Conservation (phyloP, 495 filamentous ascomycete genomes). For the Penicillium taxi region DNA sequence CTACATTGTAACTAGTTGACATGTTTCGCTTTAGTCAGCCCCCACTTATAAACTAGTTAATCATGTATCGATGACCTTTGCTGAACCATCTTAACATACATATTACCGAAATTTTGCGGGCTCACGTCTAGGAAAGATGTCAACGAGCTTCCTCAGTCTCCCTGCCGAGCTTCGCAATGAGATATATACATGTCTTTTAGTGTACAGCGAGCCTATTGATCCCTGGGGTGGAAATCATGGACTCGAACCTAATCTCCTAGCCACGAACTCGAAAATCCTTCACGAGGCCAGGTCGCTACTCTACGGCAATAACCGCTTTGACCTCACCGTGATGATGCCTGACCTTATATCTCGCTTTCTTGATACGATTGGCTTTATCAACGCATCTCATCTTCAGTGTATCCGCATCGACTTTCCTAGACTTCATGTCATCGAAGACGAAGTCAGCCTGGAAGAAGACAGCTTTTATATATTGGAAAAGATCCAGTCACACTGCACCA, state of each 20-base stretch:
- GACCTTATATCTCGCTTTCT: constrained; percentile 1
- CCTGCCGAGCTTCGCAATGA: constrained; percentile 9
- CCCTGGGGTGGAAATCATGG: constrained; percentile 5
- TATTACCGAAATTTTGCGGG: no score
- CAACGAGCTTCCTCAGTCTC: constrained; percentile 5
- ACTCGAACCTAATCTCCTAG: constrained; percentile 7
- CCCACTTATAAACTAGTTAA: no score
- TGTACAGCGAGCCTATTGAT: constrained; percentile 7
- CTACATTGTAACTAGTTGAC: no score
- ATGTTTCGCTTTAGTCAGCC: no score
- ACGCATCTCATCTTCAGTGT: constrained; percentile 7
- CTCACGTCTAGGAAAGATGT: no score
- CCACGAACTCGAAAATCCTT: constrained; percentile 6
- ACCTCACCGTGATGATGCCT: neutral
- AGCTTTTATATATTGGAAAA: constrained; percentile 6
- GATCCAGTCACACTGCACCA: constrained; percentile 6
- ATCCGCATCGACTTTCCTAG: constrained; percentile 8
- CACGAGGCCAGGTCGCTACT: constrained; percentile 8
- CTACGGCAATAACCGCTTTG: constrained; percentile 10
- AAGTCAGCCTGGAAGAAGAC: constrained; percentile 6
- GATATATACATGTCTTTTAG: constrained; percentile 10
- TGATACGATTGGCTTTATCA: constrained; percentile 7
- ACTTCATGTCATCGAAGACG: constrained; percentile 2
- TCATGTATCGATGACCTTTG: no score
- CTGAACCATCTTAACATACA: no score